Evolutionary conservation across 1,284 basidiomycete species (phyloP), one percentile per base, ranked within the genome.

Genomic region (Ustilago vetiveriae): DNA sequence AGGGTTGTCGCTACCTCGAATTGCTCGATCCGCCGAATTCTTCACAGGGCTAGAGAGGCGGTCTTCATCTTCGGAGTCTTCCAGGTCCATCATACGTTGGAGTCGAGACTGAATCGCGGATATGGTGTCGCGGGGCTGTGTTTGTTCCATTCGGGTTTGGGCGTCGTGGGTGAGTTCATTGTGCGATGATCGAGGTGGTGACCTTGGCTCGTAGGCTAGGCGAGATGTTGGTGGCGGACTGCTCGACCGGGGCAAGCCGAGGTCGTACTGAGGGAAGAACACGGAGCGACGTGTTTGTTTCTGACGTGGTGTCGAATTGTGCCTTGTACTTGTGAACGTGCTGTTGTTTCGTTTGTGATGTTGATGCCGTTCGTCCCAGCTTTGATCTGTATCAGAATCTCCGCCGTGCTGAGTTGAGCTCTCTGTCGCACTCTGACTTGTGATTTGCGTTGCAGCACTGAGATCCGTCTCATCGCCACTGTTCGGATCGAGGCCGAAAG

Each of bases 401-500:
- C 3, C 16, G 3, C 11, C 36, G 35, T 64, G 44, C 21, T 46
- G 44, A 14, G 48, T 46, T 7, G 44, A 44, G 29, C 39, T 51
- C 22, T 21, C 39, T 4, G 33, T 17, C 13, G 16, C 36, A 36
- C 42, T 51, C 10, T 33, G 10, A 6, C 40, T n/a, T 8, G 63
- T 55, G 38, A 29, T 57, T 19, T 50, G 51, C 7, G 60, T 60
- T 3, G 36, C 49, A 0, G 50, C 29, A 42, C 48, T 56, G 3
- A 45, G 40, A n/a, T 67, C 62, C 11, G 42, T 53, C 29, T 55
- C 59, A 10, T 56, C 69, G 38, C 45, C 47, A 45, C 55, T 60
- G 49, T 57, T 43, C 11, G 79, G 74, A 37, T 79, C 76, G 16
- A 78, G 60, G n/a, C 79, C 79, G 16, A 79, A 49, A 0, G 72